Evolutionary conservation across 371 early-diverging fungal species (phyloP).

Genomic region (Rhizopus arrhizus): DNA sequence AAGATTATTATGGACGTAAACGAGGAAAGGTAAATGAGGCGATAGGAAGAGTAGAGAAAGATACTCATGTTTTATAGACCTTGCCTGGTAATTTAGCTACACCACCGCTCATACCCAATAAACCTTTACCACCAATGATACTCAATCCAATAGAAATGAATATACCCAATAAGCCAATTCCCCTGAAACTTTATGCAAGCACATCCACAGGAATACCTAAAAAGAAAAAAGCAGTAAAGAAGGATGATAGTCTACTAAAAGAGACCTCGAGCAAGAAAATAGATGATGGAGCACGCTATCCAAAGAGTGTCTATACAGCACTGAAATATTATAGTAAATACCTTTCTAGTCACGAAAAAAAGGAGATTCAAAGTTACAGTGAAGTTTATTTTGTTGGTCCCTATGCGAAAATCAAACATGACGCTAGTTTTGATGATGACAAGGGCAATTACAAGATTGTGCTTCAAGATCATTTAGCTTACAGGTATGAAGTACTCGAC

Average conservation of each 20-base stretch:
- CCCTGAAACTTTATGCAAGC: constrained; percentile 1
- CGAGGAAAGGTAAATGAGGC: constrained; percentile 43
- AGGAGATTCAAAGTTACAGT: constrained; percentile 76
- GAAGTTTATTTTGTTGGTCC: constrained; percentile 85
- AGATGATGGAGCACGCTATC: constrained; percentile 22
- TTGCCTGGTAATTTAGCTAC: constrained; percentile 52
- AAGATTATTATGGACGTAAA: constrained; percentile 24
- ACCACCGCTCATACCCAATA: constrained; percentile 43
- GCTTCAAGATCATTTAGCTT: constrained; percentile 83
- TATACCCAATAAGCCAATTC: constrained; percentile 18
- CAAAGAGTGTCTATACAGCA: constrained; percentile 37
- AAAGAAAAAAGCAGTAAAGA: neutral
- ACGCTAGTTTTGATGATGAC: constrained; percentile 71
- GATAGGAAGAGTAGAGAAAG: neutral
- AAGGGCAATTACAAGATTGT: constrained; percentile 88
- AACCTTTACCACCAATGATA: constrained; percentile 53
- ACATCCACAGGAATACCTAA: constrained; percentile 4
- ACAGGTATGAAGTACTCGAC: constrained; percentile 88
- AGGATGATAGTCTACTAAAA: constrained; percentile 4
- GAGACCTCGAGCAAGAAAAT: constrained; percentile 4
- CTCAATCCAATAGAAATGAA: constrained; percentile 43
- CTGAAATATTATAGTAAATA: constrained; percentile 37
- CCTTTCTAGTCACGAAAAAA: constrained; percentile 77
- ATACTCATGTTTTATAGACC: constrained; percentile 26
- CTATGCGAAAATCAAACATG: constrained; percentile 51